Evolutionary conservation across 805 yeast genomes (phyloP).

Genomic region (Candida oleophila): DNA sequence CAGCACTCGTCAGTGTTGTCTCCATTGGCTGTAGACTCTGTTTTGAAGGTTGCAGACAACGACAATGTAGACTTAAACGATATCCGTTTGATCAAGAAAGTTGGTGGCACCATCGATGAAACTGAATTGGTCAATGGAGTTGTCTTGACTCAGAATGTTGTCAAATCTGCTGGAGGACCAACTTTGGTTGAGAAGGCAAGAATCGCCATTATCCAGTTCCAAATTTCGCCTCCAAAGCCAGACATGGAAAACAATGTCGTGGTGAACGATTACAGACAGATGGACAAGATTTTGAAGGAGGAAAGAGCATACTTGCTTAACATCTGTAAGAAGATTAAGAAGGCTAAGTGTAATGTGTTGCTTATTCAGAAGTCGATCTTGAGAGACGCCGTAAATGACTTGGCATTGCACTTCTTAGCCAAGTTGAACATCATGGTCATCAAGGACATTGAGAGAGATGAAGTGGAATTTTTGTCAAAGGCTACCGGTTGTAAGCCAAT

Average conservation of each 20-base stretch:
- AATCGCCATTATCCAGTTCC: constrained; percentile 89
- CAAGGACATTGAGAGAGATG: constrained; percentile 94
- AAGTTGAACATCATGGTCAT: constrained; percentile 92
- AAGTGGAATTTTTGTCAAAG: constrained; percentile 82
- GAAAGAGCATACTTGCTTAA: constrained; percentile 94
- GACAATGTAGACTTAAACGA: constrained; percentile 79
- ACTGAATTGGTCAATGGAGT: constrained; percentile 92
- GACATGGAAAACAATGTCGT: constrained; percentile 97
- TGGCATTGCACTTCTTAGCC: constrained; percentile 91
- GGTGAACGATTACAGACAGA: constrained; percentile 96
- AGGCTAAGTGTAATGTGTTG: constrained; percentile 92
- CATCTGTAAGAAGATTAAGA: constrained; percentile 93
- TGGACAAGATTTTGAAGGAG: constrained; percentile 97
- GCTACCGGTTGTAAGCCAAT: constrained; percentile 93
- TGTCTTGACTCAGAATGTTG: constrained; percentile 85
- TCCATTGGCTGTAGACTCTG: constrained; percentile 93
- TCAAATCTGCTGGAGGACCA: constrained; percentile 94
- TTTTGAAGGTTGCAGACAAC: constrained; percentile 68
- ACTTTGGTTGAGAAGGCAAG: constrained; percentile 90
- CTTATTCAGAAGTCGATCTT: constrained; percentile 89
- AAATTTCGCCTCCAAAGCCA: constrained; percentile 94
- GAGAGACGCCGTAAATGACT: constrained; percentile 91
- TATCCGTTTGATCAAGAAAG: constrained; percentile 86
- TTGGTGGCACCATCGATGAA: constrained; percentile 97
- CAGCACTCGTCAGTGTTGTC: constrained; percentile 85